Evolutionary conservation across 192 early-diverging fungal species (phyloP), one percentile per base, ranked within the genome.

Genomic region (Lunasporangiospora selenospora): DNA sequence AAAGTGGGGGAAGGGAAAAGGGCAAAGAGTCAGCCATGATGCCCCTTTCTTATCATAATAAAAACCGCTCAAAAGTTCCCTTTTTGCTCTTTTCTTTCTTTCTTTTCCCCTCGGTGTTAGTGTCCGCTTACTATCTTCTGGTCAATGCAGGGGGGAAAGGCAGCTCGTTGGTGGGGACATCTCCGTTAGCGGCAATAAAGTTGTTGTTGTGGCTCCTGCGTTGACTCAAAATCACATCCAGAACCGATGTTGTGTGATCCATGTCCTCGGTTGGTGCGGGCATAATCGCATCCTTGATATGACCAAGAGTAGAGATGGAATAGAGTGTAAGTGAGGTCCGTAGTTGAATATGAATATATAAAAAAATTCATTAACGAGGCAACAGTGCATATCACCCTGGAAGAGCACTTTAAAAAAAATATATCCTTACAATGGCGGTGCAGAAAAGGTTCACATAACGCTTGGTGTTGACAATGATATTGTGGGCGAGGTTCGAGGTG

Each of bases 161-260:
- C 4, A 66, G 62, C 16, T 46, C 47, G 1, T 71, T 69, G 58
- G 83, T 59, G 26, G 50, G 65, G 12, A 67, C 77, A 1, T 62
- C 66, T 48, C 63, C 75, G 15, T 65, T 75, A 19, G 65, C 53
- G 31, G 56, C 57, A 33, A 48, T 53, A 53, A 69, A 60, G 48
- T 80, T 71, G 44, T 64, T 46, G 64, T 91, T 89, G 50, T 88
- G 88, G 56, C 87, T 88, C 45, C 84, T 85, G 27, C 97, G 82
- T 31, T 96, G 94, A 58, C 87, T 86, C 58, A 95, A 85, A 51
- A 99, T 85, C 32, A 97, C 95, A 60, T 97, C 95, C 26, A 96
- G 75, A 18, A 95, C 95, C 61, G 88, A 86, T 47, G 88, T 89
- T 4, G 90, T 85, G 40, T 87, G 83, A n/a, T 67, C 76, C 43